Conservation (phyloP, 192 early-diverging fungal species). For the Umbelopsis isabellina region DNA sequence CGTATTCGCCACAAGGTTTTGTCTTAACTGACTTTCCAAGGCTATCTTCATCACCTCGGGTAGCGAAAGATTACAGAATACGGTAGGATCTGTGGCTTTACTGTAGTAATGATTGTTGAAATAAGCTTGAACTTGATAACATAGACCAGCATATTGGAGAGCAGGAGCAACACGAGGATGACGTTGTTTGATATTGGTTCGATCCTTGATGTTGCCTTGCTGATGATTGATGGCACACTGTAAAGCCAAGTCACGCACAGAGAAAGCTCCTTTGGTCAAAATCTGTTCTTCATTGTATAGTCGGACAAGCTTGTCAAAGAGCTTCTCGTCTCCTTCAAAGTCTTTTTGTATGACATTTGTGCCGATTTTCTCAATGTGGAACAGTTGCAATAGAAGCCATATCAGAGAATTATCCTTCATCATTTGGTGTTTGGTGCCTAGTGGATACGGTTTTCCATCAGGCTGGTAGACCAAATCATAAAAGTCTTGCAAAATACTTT, state of each 20-base stretch:
- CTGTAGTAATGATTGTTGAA: slow-evolving; percentile 55
- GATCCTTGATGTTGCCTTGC: slow-evolving; percentile 62
- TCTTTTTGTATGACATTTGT: slow-evolving; percentile 64
- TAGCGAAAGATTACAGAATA: slow-evolving; percentile 48
- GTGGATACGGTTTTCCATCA: slow-evolving; percentile 49
- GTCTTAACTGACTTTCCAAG: slow-evolving; percentile 51
- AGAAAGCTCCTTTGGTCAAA: slow-evolving; percentile 72
- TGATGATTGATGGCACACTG: slow-evolving; percentile 75
- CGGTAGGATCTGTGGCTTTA: slow-evolving; percentile 39
- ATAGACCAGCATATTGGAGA: slow-evolving; percentile 60
- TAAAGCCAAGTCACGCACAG: slow-evolving; percentile 72
- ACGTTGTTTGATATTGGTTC: slow-evolving; percentile 69
- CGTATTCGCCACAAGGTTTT: slow-evolving; percentile 54
- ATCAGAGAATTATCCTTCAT: slow-evolving; percentile 75
- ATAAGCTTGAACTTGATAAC: slow-evolving; percentile 56
- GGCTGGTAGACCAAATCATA: slow-evolving; percentile 56
- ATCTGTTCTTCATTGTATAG: slow-evolving; percentile 80
- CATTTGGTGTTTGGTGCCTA: slow-evolving; percentile 42
- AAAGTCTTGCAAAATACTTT: slow-evolving; percentile 56
- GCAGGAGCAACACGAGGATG: slow-evolving; percentile 68
- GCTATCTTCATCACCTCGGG: slow-evolving; percentile 60
- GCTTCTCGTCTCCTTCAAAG: slow-evolving; percentile 68
- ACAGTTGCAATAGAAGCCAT: slow-evolving; percentile 73
- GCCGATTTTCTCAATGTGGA: slow-evolving; percentile 66
- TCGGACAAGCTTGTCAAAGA: slow-evolving; percentile 69